Percentiles rank a stretch among this genome's conserved stretches.
These are phyloP conservation scores for Allodekkera sacchari DNA, from an alignment of 805 yeast species.

Conservation along the genomic window DNA sequence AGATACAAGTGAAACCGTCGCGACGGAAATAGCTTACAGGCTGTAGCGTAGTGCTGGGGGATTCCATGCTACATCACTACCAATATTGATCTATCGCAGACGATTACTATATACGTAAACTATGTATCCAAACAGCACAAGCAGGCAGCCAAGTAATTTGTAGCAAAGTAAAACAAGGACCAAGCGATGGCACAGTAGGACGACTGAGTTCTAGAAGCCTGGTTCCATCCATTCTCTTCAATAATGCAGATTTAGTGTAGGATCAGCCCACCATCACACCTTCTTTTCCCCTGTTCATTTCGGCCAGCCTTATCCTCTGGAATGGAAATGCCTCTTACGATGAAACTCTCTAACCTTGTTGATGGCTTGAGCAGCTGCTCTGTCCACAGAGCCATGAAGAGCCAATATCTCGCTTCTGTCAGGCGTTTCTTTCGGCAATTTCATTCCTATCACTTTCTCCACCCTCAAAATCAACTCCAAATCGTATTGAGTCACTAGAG, in stretches of 20 bases:
- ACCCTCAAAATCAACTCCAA: constrained; percentile 81
- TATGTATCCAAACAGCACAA: too few relatives aligned
- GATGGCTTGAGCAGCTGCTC: constrained; percentile 86
- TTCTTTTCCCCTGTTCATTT: constrained; percentile 12
- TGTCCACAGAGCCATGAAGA: constrained; percentile 80
- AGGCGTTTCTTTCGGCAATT: constrained; percentile 75
- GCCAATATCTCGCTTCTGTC: constrained; percentile 70
- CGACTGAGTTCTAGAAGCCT: too few relatives aligned
- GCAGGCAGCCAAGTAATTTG: too few relatives aligned
- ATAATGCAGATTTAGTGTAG: constrained; percentile 4
- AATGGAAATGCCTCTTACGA: constrained; percentile 9
- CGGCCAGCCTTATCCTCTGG: background rate
- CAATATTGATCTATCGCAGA: too few relatives aligned
- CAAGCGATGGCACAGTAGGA: too few relatives aligned
- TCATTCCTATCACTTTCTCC: constrained; percentile 78
- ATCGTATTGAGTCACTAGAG: constrained; percentile 91
- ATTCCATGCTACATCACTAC: too few relatives aligned
- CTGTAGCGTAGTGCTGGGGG: too few relatives aligned
- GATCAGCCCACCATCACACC: constrained; percentile 17
- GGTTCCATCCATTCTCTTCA: too few relatives aligned
- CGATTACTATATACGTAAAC: too few relatives aligned
- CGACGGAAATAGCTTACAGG: too few relatives aligned
- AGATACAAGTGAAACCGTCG: too few relatives aligned
- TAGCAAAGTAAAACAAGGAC: too few relatives aligned
- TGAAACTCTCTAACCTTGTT: constrained; percentile 66